Conservation (phyloP, 352 stramenopile species). For the Thraustochytrium sp. region DNA sequence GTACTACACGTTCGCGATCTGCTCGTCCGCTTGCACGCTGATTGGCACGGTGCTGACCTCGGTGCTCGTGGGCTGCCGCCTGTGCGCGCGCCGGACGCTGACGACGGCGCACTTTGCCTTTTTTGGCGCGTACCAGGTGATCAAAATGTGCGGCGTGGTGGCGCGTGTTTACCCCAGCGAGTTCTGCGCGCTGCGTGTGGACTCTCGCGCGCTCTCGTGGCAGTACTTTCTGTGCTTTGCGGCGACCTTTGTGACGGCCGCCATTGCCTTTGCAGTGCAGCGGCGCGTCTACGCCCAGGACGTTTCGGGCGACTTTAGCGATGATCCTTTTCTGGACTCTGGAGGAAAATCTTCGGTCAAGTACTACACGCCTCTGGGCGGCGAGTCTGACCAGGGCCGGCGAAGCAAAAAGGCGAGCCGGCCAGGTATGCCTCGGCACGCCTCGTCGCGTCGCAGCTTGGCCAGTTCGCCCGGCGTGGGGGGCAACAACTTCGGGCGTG, state of each 20-base stretch:
- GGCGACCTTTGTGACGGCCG: neutral
- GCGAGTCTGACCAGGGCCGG: no score
- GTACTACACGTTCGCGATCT: conserved; percentile 21
- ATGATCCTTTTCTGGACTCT: no score
- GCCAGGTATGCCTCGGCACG: no score
- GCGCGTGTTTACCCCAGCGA: neutral
- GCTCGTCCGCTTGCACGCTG: neutral
- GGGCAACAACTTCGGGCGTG: no score
- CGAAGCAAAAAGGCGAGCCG: no score
- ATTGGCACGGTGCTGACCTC: neutral
- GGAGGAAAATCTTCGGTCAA: no score
- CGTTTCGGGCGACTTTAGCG: neutral
- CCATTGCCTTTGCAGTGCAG: neutral
- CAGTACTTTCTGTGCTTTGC: conserved; percentile 22
- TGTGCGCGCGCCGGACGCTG: neutral
- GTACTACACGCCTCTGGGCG: no score
- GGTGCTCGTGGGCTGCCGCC: neutral
- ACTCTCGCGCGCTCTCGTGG: neutral
- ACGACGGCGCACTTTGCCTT: neutral
- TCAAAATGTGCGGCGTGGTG: conserved; percentile 2
- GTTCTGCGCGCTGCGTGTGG: neutral
- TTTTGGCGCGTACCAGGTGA: conserved; percentile 9
- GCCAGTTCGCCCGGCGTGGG: no score
- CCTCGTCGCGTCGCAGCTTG: no score
- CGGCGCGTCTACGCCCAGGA: neutral